Evolutionary conservation across 108 stramenopile genomes (phyloP).

Genomic region (Halocafeteria seosinensis): DNA sequence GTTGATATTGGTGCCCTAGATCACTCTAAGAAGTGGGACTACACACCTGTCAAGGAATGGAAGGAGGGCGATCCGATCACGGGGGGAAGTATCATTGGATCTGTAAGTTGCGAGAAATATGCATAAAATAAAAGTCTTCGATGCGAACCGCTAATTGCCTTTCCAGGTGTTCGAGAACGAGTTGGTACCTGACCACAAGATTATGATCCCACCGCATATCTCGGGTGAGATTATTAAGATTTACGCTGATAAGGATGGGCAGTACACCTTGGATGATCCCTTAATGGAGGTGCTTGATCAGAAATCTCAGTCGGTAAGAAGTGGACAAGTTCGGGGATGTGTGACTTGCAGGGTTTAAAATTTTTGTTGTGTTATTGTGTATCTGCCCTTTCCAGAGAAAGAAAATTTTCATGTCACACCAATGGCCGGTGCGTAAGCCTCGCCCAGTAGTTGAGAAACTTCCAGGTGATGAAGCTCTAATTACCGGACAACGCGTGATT

Average conservation of each 20-base stretch:
- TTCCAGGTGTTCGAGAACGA: constrained; percentile 92
- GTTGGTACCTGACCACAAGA: constrained; percentile 84
- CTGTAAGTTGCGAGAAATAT: background rate
- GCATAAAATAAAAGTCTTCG: background rate
- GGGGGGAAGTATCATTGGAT: constrained; percentile 36
- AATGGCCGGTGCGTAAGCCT: constrained; percentile 97
- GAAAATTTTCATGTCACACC: constrained; percentile 64
- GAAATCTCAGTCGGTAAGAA: constrained; percentile 58
- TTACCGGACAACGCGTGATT: constrained; percentile 93
- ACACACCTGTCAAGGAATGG: constrained; percentile 48
- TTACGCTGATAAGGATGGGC: constrained; percentile 73
- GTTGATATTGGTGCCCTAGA: constrained; percentile 32
- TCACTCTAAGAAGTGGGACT: constrained; percentile 70
- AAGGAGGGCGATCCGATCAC: constrained; percentile 68
- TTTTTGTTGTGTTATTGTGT: too few species aligned
- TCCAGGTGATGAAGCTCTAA: constrained; percentile 83
- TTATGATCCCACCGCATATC: constrained; percentile 91
- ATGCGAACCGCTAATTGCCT: constrained; percentile 56
- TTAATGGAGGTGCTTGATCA: constrained; percentile 92
- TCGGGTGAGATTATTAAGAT: constrained; percentile 86
- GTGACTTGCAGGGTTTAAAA: too few species aligned
- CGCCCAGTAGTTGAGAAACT: constrained; percentile 92
- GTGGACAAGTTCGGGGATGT: too few species aligned
- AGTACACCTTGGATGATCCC: constrained; percentile 72
- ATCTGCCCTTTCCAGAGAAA: too few species aligned